Evolutionary conservation across 345 rosid species (phyloP).

Genomic region (Populus pruinosa): DNA sequence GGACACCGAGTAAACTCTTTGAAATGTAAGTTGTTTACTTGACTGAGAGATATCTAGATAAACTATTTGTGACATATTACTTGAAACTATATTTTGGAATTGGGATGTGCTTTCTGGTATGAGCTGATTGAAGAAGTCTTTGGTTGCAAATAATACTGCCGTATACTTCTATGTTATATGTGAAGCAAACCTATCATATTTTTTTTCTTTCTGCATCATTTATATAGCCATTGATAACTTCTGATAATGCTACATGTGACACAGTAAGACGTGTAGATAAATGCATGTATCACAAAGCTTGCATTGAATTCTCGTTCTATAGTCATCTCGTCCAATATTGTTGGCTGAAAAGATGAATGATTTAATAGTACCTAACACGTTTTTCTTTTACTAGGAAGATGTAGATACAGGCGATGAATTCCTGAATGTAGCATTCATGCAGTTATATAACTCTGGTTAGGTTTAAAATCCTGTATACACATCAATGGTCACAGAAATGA

Average conservation of each 20-base stretch:
- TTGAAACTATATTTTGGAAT: background rate
- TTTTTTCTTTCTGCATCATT: background rate
- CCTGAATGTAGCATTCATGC: background rate
- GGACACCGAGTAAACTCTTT: slow-evolving; percentile 67
- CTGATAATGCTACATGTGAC: background rate
- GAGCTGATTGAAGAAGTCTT: background rate
- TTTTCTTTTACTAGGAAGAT: background rate
- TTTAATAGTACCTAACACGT: background rate
- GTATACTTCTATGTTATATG: no score
- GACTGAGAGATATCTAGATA: background rate
- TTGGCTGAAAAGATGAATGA: background rate
- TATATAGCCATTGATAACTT: background rate
- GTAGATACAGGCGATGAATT: background rate
- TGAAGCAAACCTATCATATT: no score
- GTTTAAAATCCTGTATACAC: background rate
- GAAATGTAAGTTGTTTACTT: slow-evolving; percentile 48
- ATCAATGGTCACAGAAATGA: background rate
- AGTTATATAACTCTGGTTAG: background rate
- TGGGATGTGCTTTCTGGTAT: background rate
- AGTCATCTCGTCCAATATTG: background rate
- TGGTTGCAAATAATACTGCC: background rate
- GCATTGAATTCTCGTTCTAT: background rate
- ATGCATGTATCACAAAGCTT: background rate
- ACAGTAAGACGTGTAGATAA: background rate
- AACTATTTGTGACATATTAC: background rate